Evolutionary conservation across 495 filamentous ascomycete species (phyloP).

Genomic region (Penicillium goetzii): DNA sequence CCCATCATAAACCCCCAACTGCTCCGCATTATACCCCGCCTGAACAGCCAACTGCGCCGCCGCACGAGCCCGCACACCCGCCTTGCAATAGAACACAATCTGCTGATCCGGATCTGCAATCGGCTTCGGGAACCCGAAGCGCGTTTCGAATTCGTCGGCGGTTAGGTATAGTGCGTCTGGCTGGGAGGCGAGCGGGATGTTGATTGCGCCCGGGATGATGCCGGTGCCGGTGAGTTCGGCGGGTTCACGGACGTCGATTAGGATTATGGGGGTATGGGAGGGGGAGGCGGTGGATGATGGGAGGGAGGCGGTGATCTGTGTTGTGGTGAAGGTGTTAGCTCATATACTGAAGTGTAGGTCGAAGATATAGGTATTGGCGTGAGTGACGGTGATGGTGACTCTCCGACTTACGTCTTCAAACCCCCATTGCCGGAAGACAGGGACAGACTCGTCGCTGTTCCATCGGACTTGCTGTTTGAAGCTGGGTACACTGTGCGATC

Average conservation of each 20-base stretch:
- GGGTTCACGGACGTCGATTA: slow-evolving; percentile 84
- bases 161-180: slow-evolving; percentile 78
- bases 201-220: slow-evolving; percentile 76
- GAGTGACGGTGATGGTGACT: neutral
- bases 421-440: slow-evolving; percentile 38
- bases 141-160: slow-evolving; percentile 70
- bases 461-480: slow-evolving; percentile 25
- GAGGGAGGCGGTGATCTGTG: slow-evolving; percentile 46
- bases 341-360: neutral
- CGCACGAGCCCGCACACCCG: slow-evolving; percentile 77
- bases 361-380: neutral
- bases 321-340: neutral
- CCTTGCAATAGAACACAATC: slow-evolving; percentile 90
- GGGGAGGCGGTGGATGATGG: slow-evolving; percentile 30
- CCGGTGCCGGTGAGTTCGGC: slow-evolving; percentile 69
- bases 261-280: slow-evolving; percentile 38
- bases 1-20: slow-evolving; percentile 79
- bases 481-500: neutral
- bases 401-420: slow-evolving; percentile 49
- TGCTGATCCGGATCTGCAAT: slow-evolving; percentile 25
- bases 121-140: slow-evolving; percentile 53
- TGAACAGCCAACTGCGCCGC: slow-evolving; percentile 80
- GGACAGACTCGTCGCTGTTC: slow-evolving; percentile 24
- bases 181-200: slow-evolving; percentile 75
- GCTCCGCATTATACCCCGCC: slow-evolving; percentile 72